Evolutionary conservation across 192 early-diverging fungal genomes (phyloP).

Genomic region (Pilobolus umbonatus): DNA sequence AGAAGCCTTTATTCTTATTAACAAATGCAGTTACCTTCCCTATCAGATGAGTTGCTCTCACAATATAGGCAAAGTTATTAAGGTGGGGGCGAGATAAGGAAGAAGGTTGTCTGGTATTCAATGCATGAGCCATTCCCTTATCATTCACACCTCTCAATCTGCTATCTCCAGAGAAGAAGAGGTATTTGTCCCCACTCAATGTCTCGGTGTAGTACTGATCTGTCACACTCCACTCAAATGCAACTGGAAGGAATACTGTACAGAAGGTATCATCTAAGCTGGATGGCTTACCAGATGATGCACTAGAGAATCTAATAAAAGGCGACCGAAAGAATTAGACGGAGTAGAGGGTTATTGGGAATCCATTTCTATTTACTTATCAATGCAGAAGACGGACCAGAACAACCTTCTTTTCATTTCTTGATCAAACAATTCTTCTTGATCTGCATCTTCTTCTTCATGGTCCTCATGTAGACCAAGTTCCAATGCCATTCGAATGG

Average conservation of each 20-base stretch:
- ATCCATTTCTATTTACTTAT: slow-evolving; percentile 31
- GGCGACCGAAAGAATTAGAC: neutral
- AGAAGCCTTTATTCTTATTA: slow-evolving; percentile 36
- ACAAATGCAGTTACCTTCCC: slow-evolving; percentile 42
- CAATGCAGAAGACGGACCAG: slow-evolving; percentile 47
- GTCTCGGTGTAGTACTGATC: slow-evolving; percentile 11
- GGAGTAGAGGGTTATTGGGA: neutral
- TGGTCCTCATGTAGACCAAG: slow-evolving; percentile 48
- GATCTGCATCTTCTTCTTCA: slow-evolving; percentile 4
- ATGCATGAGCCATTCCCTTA: neutral
- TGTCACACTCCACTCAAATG: neutral
- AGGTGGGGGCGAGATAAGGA: neutral
- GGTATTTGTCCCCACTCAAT: neutral
- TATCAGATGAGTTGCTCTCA: slow-evolving; percentile 38
- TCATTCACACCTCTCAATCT: neutral
- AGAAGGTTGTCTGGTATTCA: neutral
- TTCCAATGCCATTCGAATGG: slow-evolving; percentile 44
- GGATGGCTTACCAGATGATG: slow-evolving; percentile 42
- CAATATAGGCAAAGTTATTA: slow-evolving; percentile 29
- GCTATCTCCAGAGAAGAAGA: too few species aligned
- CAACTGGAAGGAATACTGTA: slow-evolving; percentile 42
- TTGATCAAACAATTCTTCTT: slow-evolving; percentile 39
- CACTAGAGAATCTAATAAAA: slow-evolving; percentile 30
- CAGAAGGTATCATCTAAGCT: slow-evolving; percentile 45
- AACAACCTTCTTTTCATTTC: slow-evolving; percentile 49